Conservation (phyloP, 1,284 basidiomycete species). For the Hypsizygus ulmarius region DNA sequence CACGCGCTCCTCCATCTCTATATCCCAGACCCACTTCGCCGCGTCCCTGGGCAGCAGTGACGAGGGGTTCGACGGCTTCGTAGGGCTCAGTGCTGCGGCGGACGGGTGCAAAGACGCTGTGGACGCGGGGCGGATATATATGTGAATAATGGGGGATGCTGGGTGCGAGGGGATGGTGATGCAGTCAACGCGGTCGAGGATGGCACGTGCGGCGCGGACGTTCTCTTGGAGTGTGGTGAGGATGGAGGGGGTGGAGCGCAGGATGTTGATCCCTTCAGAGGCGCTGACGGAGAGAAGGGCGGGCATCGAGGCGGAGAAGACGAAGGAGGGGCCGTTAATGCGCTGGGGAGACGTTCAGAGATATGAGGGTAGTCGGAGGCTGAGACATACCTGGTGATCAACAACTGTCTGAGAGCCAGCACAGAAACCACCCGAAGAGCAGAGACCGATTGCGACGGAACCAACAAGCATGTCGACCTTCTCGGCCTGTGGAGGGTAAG, state of each 20-base stretch:
- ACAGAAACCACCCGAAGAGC: conserved; percentile 92
- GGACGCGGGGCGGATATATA: conserved; percentile 57
- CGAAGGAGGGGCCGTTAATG: conserved; percentile 94
- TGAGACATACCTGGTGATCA: conserved; percentile 72
- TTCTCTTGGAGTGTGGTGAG: conserved; percentile 81
- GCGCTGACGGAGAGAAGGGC: conserved; percentile 86
- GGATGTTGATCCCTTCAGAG: conserved; percentile 79
- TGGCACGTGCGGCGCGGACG: conserved; percentile 67
- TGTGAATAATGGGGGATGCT: conserved; percentile 85
- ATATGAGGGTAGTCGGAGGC: not conserved
- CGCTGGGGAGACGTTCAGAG: conserved; percentile 53
- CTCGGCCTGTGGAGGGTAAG: conserved; percentile 43
- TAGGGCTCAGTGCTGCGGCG: conserved; percentile 22
- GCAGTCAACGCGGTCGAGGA: conserved; percentile 79
- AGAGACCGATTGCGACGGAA: conserved; percentile 84
- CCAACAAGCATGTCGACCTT: conserved; percentile 84
- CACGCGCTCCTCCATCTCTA: conserved; percentile 72
- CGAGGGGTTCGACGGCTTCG: conserved; percentile 40
- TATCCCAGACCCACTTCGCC: conserved; percentile 47
- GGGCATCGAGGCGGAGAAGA: conserved; percentile 96
- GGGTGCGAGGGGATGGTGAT: conserved; percentile 85
- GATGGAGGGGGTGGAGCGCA: conserved; percentile 73
- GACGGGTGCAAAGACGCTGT: conserved; percentile 27
- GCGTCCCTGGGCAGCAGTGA: conserved; percentile 27
- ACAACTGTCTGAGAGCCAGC: conserved; percentile 84